phyloP scores from a whole-genome alignment of 2,329 filamentous ascomycete species.

The Geosmithia morbida region DNA sequence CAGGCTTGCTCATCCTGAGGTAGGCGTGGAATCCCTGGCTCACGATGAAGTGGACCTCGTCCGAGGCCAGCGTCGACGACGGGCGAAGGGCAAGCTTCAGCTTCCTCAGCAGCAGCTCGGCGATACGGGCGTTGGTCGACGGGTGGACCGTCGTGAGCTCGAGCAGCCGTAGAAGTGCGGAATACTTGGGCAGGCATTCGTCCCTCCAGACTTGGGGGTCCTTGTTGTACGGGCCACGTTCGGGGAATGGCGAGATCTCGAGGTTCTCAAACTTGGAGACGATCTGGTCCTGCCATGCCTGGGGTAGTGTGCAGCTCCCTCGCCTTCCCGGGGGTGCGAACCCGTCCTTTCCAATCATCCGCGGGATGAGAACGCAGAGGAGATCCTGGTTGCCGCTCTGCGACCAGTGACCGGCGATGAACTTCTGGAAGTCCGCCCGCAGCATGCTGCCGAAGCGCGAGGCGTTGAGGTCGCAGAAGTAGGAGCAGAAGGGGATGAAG shows the following conservation, averaged over 20 bases:
- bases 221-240: constrained; percentile 46
- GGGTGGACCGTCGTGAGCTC: constrained; percentile 48
- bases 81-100: constrained; percentile 50
- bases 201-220: constrained; percentile 48
- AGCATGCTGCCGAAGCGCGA: constrained; percentile 69
- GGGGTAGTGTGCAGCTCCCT: constrained; percentile 42
- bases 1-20: constrained; percentile 46
- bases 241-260: constrained; percentile 49
- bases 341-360: constrained; percentile 40
- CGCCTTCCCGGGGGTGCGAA: constrained; percentile 38
- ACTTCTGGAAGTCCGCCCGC: constrained; percentile 71
- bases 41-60: constrained; percentile 58
- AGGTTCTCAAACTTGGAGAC: constrained; percentile 53
- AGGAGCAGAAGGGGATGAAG: constrained; percentile 78
- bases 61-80: constrained; percentile 40
- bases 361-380: constrained; percentile 53
- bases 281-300: constrained; percentile 61
- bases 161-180: constrained; percentile 49
- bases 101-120: constrained; percentile 50
- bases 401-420: constrained; percentile 61
- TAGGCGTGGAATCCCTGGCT: constrained; percentile 65
- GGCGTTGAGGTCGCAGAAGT: constrained; percentile 59
- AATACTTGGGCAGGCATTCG: constrained; percentile 52
- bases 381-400: constrained; percentile 49
- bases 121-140: constrained; percentile 50